Conservation (phyloP, 768 basidiomycete genomes). For the Trametes elegans region DNA sequence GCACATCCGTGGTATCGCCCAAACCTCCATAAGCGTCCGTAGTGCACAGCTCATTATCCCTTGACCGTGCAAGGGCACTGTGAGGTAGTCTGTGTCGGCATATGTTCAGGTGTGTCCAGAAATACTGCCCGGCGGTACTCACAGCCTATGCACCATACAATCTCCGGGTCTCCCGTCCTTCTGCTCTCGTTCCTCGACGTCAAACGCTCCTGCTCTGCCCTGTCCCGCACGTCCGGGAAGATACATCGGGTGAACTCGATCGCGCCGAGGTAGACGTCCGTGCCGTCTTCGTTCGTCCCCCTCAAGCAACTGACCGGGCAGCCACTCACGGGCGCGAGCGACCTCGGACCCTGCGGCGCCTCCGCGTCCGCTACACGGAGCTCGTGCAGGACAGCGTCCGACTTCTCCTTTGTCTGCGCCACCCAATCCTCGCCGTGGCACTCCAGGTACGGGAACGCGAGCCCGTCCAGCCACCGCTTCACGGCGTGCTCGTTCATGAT, state of each 20-base stretch:
- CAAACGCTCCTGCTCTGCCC: slow-evolving; percentile 35
- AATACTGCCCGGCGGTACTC: slow-evolving; percentile 28
- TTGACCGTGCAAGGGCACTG: slow-evolving; percentile 55
- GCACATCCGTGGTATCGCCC: slow-evolving; percentile 68
- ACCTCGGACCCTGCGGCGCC: slow-evolving; percentile 12
- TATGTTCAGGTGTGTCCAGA: neutral
- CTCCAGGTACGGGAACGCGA: slow-evolving; percentile 52
- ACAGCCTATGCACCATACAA: slow-evolving; percentile 66
- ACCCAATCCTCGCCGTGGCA: slow-evolving; percentile 42
- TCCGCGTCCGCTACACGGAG: slow-evolving; percentile 23
- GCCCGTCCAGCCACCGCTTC: slow-evolving; percentile 40
- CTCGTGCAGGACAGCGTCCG: slow-evolving; percentile 35
- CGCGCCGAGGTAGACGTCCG: slow-evolving; percentile 51
- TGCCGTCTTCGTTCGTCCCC: slow-evolving; percentile 53
- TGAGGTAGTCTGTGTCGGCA: slow-evolving; percentile 46
- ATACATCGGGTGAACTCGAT: slow-evolving; percentile 35
- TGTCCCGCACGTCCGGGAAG: slow-evolving; percentile 35
- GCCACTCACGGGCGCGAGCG: slow-evolving; percentile 36
- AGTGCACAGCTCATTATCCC: slow-evolving; percentile 76
- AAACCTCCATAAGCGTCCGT: slow-evolving; percentile 48
- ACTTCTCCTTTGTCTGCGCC: slow-evolving; percentile 28
- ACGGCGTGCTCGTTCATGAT: slow-evolving; percentile 51
- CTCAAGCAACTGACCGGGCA: slow-evolving; percentile 54
- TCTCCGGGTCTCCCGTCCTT: slow-evolving; percentile 48
- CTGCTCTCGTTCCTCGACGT: slow-evolving; percentile 42